phyloP scores from a whole-genome alignment of 768 basidiomycete species.

The Lyophyllum decastes region DNA sequence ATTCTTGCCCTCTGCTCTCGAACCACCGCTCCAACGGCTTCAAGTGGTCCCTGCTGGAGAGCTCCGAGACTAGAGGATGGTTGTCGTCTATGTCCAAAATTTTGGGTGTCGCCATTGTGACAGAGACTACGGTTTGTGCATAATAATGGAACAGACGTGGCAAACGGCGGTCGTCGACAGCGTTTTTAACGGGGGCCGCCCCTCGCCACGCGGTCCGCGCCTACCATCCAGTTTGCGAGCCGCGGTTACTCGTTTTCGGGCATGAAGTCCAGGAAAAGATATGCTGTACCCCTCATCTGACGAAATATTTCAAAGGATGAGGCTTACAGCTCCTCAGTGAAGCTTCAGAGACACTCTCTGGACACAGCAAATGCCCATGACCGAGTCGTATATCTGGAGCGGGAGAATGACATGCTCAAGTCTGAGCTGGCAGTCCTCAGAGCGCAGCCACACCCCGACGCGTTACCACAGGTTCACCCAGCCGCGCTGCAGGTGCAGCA shows the following conservation, averaged over 20 bases:
- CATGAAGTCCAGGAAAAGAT: conserved; percentile 20
- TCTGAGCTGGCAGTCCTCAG: conserved; percentile 60
- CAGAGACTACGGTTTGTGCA: not conserved
- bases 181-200: no score
- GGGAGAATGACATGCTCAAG: conserved; percentile 57
- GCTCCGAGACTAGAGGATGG: conserved; percentile 48
- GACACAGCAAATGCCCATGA: conserved; percentile 52
- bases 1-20: no score
- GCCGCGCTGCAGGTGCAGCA: conserved; percentile 41
- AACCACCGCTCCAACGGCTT: no score
- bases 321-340: conserved; percentile 63
- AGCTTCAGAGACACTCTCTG: conserved; percentile 63
- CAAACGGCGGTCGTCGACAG: no score
- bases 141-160: not conserved
- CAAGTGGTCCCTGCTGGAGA: no score
- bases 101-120: conserved; percentile 6
- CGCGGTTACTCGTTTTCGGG: conserved; percentile 54
- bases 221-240: conserved; percentile 43
- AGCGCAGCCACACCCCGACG: conserved; percentile 46
- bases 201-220: no score
- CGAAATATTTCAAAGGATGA: conserved; percentile 54
- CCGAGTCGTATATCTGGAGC: conserved; percentile 49
- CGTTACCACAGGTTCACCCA: conserved; percentile 24
- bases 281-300: conserved; percentile 11
- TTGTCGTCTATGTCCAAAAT: conserved; percentile 26